Base-by-base conservation (phyloP, 345 rosid genomes). In the Abelmoschus esculentus region DNA sequence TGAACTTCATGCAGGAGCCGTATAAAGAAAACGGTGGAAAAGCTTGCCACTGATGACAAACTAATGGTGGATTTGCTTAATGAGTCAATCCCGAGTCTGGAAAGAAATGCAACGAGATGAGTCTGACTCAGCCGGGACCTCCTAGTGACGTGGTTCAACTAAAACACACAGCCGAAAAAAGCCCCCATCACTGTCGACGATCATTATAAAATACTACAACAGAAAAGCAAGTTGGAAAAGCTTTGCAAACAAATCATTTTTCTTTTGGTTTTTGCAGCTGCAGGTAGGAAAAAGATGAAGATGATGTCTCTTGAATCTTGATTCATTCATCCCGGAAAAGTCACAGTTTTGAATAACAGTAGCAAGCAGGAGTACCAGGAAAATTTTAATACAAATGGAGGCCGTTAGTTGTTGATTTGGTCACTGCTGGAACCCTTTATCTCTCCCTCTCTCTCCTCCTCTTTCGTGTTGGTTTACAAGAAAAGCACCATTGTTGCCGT, bases 401-500 rank as follows among this genome's bases (percentile, higher is more conserved):
- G 66, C 38, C 18, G 32, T 29, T 29, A 29, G 73, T 47, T 47
- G 52, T 70, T 70, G 73, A 70, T 59, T 70, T 60, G n/a, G 73
- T 70, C 73, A 49, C 36, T 12, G 52, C 54, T 38, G 1, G 42
- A 69, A 42, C 72, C 73, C 47, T 10, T 42, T 2, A 7, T 42
- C 10, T 10, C 3, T 60, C 22, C 17, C 29, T 60, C 22, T 31
- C 29, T 7, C 28, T 17, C 5, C 28, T 1, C 2, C 0, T 29
- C 18, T 3, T 5, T 46, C 26, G 11, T 38, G 32, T 63, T 81
- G 29, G 22, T 55, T 19, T 83, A 84, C 78, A 74, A 81, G 19
- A 50, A 28, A 13, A 19, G 46, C 56, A 64, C 47, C 57, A 44
- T 47, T 73, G 75, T 72, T 42, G 71, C 70, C 70, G 61, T 54